phyloP scores from a whole-genome alignment of 2,329 filamentous ascomycete genomes.

The Rhinocladiella mackenziei region DNA sequence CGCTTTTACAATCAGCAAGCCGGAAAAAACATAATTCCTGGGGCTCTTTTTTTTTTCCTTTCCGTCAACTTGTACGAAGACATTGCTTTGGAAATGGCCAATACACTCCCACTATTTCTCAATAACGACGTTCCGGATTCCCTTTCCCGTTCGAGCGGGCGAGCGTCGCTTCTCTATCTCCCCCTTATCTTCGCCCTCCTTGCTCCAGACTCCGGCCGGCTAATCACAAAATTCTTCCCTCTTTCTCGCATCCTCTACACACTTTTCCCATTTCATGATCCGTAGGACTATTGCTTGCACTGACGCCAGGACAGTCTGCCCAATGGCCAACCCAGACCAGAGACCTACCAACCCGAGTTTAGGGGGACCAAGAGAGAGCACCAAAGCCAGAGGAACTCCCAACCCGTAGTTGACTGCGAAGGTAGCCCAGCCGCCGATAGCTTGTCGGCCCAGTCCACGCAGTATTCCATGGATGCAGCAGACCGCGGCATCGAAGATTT shows the following conservation, averaged over 20 bases:
- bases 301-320: slow-evolving; percentile 2
- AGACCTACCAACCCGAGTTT: slow-evolving; percentile 11
- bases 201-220: too few species aligned
- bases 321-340: slow-evolving; percentile 13
- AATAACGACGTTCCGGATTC: too few species aligned
- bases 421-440: slow-evolving; percentile 74
- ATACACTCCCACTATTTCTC: too few species aligned
- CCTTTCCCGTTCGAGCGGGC: background rate
- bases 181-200: too few species aligned
- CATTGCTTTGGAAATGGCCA: too few species aligned
- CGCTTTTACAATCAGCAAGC: too few species aligned
- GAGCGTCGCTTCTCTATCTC: background rate
- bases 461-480: slow-evolving; percentile 70
- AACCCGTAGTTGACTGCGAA: slow-evolving; percentile 71
- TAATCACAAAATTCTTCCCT: slow-evolving; percentile 7
- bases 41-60: too few species aligned
- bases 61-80: too few species aligned
- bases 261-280: slow-evolving; percentile 16
- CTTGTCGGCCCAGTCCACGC: slow-evolving; percentile 71
- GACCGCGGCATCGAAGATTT: slow-evolving; percentile 70
- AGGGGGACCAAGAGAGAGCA: slow-evolving; percentile 14
- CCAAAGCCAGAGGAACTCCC: slow-evolving; percentile 34
- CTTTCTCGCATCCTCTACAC: slow-evolving; percentile 15
- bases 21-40: too few species aligned
- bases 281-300: slow-evolving; percentile 8